Conservation (phyloP, 169 alveolate genomes). For the Blepharisma undulans region DNA sequence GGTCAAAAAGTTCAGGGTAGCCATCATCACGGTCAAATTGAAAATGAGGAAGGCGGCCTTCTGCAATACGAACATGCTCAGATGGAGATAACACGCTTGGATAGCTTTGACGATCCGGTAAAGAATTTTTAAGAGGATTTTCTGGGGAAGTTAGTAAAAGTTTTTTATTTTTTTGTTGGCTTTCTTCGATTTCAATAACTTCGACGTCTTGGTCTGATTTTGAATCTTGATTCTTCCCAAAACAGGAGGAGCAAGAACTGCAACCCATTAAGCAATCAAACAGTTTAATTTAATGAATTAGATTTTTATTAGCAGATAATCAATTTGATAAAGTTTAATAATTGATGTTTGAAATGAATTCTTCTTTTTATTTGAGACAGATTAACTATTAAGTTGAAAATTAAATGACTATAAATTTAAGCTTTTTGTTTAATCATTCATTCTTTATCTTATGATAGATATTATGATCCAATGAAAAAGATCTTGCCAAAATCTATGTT, state of each 20-base stretch:
- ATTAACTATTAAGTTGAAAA: no score
- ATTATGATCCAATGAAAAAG: no score
- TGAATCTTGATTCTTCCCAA: not conserved
- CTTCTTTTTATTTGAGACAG: no score
- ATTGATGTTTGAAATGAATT: no score
- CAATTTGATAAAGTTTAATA: no score
- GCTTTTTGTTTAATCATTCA: no score
- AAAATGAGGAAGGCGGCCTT: not conserved
- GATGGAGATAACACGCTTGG: not conserved
- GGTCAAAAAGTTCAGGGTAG: not conserved
- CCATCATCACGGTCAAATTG: not conserved
- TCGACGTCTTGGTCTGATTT: not conserved
- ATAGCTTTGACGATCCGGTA: not conserved
- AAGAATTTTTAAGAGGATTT: not conserved
- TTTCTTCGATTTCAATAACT: not conserved
- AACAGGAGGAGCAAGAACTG: not conserved
- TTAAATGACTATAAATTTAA: no score
- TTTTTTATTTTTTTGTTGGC: not conserved
- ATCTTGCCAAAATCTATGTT: no score
- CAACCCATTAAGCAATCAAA: not conserved
- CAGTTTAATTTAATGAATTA: not conserved
- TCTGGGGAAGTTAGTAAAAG: not conserved
- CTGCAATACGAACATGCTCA: not conserved
- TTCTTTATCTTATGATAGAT: no score
- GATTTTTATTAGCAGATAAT: not conserved